A percentile compares a stretch with the other conserved stretches of the same genome.
These are phyloP conservation scores for Naegleria fowleri DNA, from an alignment of 208 protist species.

Conservation along the genomic window DNA sequence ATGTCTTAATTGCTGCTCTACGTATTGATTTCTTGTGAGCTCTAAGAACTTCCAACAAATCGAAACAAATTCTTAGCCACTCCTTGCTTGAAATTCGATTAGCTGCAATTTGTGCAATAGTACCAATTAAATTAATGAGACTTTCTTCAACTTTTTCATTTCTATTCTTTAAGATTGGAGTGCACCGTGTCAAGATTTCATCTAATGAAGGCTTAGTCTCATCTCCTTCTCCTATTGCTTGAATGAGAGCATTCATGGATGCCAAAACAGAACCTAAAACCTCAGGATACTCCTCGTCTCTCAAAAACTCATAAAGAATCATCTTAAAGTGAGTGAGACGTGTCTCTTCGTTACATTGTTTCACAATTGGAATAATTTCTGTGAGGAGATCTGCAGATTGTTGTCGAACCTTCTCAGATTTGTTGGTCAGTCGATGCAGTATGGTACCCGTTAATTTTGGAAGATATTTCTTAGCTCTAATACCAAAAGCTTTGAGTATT, in stretches of 20 bases:
- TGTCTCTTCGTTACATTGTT: conserved; percentile 80
- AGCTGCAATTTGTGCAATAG: conserved; percentile 84
- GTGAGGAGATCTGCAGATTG: conserved; percentile 92
- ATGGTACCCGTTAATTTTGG: conserved; percentile 91
- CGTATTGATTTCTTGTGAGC: conserved; percentile 94
- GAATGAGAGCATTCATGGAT: conserved; percentile 92
- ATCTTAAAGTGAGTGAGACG: conserved; percentile 88
- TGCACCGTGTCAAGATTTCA: conserved; percentile 94
- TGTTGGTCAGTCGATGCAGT: conserved; percentile 91
- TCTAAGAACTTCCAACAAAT: conserved; percentile 97
- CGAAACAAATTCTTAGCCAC: conserved; percentile 94
- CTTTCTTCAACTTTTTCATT: conserved; percentile 96
- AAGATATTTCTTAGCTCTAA: conserved; percentile 83
- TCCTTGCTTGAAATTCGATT: conserved; percentile 64
- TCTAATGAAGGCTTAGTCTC: conserved; percentile 91
- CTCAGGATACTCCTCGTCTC: conserved; percentile 90
- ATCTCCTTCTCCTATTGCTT: conserved; percentile 81
- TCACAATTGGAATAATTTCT: conserved; percentile 86
- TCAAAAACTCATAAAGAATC: conserved; percentile 95
- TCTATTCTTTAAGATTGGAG: conserved; percentile 96
- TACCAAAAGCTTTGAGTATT: conserved; percentile 85
- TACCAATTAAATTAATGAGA: conserved; percentile 93
- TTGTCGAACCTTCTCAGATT: conserved; percentile 77
- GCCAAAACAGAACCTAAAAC: conserved; percentile 90
- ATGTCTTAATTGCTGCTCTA: conserved; percentile 89